Base-by-base conservation (phyloP, 352 stramenopile species). In the Pythium phragmiticola region DNA sequence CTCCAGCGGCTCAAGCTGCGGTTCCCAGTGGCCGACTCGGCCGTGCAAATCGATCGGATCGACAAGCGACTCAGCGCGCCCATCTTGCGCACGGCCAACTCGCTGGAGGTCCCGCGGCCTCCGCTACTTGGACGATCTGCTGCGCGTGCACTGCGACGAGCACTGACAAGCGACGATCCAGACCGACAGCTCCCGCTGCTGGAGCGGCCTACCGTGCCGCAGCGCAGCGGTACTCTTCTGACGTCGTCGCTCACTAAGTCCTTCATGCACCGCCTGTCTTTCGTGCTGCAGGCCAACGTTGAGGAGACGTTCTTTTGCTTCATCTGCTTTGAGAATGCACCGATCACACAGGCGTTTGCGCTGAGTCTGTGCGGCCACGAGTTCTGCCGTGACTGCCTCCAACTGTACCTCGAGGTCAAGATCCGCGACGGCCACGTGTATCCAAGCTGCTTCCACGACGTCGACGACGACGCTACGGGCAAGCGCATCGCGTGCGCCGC, bases 261-360 rank as follows among this genome's bases (percentile, higher is more conserved):
- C 34, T 57, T 68, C 37, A 26, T 56, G n/a, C n/a, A 46, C 19
- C 52, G 46, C 9, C 53, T 69, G 39, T 60, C 62, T 23, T 30
- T 47, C 0, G n/a, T 66, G 7, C 42, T 70, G 4, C 51, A 61
- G 17, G 23, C 49, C 14, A 19, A 30, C 11, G 19, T 63, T 57
- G 79, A 89, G 45, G 78, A 90, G 56, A 90, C 81, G 14, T 87
- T 84, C 52, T 73, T 87, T 56, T 92, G 83, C 54, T 82, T 87
- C 55, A 92, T 92, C 57, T 92, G 83, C 72, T 88, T 81, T 36
- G 83, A 92, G 54, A 84, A 87, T 54, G 69, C 72, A 3, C 65
- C 77, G 0, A 30, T 81, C n/a, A 64, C 62, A 3, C 65, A 70
- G 8, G 72, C 75, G 1, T 80, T 79, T 34, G 48, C 59, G 26